Base-by-base conservation (phyloP, 2,329 filamentous ascomycete species). In the Diaporthe caulivora region DNA sequence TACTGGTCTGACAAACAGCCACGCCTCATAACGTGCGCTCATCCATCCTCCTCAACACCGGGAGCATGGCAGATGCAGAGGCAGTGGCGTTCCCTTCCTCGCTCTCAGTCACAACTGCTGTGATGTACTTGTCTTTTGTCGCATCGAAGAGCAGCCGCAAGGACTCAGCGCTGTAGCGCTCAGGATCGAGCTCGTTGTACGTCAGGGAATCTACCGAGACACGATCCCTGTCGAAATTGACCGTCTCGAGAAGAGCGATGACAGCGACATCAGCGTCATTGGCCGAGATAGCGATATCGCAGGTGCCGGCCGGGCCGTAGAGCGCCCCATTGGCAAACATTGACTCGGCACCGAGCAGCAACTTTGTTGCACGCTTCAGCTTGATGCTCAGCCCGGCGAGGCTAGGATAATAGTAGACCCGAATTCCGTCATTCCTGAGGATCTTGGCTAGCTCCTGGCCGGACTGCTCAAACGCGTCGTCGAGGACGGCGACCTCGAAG, bases 301-400 rank as follows among this genome's bases (percentile, higher is more conserved):
- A 94, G 4, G 95, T 98, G 75, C 97, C 97, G 13, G 95, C 91
- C 26, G 95, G 91, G 6, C 94, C 96, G 83, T 97, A 97, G 78
- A 99, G 89, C 44, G 94, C 90, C 10, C 97, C 97, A 82, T 98
- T 98, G 77, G 94, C 95, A 85, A 98, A 97, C 91, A 99, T 97
- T 51, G 95, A 94, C 81, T 98, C 95, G 6, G 95, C 95, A 17
- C 95, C 95, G 1, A 99, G 87, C 68, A 98, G 90, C 13, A 97
- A 92, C 78, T 92, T 92, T 9, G 92, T 93, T 2, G 87, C 84
- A 55, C 83, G 80, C 76, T 91, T 90, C 69, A 98, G 89, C 57
- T 93, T 92, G 77, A 94, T 91, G 67, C 91, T 91, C 72, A 97
- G 87, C 18, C 92, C 95, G 74, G 94, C 93, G 51, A 97, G 82